A percentile compares a stretch with the other conserved stretches of the same genome.
phyloP scores from a whole-genome alignment of 2,329 filamentous ascomycete species.

The Beauveria varroae region DNA sequence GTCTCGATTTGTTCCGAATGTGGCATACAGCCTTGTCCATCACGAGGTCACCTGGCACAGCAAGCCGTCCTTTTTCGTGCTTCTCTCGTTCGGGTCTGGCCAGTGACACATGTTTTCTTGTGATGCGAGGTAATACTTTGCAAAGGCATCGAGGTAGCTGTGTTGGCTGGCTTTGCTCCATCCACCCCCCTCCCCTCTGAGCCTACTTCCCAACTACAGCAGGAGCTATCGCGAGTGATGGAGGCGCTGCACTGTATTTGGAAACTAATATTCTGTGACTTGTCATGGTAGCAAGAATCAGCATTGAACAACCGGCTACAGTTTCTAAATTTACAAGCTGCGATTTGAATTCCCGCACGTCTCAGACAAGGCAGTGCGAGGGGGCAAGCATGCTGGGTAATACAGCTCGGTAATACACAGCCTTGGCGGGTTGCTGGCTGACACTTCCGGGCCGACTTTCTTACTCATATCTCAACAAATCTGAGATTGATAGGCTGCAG shows the following conservation, averaged over 20 bases:
- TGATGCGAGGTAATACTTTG: background rate
- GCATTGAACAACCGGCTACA: background rate
- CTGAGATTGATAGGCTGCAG: background rate
- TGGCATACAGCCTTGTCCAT: conserved; percentile 1
- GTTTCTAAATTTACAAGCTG: background rate
- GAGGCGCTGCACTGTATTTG: background rate
- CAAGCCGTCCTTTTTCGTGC: background rate
- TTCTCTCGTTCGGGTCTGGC: background rate
- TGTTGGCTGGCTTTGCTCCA: background rate
- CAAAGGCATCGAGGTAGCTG: background rate
- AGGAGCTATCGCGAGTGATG: background rate
- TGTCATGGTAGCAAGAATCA: background rate
- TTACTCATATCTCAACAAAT: conserved; percentile 11
- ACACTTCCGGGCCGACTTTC: conserved; percentile 2
- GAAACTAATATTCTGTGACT: background rate
- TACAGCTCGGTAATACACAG: conserved; percentile 4
- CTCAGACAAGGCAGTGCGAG: background rate
- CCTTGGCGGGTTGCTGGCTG: conserved; percentile 5
- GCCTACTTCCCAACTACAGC: background rate
- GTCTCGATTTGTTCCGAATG: conserved; percentile 7
- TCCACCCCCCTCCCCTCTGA: background rate
- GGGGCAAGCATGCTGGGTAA: background rate
- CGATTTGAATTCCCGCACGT: background rate
- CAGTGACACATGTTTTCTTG: conserved; percentile 11
- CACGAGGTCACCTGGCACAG: conserved; percentile 4